phyloP scores from a whole-genome alignment of 805 yeast species.

The Ogataea saltuana region DNA sequence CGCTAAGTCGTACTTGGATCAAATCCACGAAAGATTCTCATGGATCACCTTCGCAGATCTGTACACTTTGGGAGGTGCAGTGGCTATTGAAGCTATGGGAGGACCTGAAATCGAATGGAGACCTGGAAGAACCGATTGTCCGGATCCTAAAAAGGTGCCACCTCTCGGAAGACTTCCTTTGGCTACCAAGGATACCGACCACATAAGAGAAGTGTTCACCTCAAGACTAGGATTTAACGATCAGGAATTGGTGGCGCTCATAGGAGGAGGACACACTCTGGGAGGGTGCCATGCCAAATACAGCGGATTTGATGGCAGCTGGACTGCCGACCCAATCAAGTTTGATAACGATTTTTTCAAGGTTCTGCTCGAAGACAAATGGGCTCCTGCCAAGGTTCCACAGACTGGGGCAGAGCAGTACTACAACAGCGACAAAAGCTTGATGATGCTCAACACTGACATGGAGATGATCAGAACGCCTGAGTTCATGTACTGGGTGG shows the following conservation, averaged over 20 bases:
- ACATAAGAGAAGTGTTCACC: constrained; percentile 60
- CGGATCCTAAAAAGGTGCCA: constrained; percentile 51
- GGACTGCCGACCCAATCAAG: constrained; percentile 43
- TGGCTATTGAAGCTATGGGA: constrained; percentile 73
- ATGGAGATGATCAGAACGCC: constrained; percentile 62
- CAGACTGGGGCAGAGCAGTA: constrained; percentile 44
- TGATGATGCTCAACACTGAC: constrained; percentile 90
- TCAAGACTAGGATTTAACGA: constrained; percentile 67
- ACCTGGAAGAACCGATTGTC: constrained; percentile 72
- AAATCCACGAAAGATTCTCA: constrained; percentile 56
- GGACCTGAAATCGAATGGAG: constrained; percentile 83
- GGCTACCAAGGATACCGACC: constrained; percentile 63
- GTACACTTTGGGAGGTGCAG: constrained; percentile 77
- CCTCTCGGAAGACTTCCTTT: constrained; percentile 74
- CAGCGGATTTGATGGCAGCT: constrained; percentile 51
- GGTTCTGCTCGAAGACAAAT: constrained; percentile 51
- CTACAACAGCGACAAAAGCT: constrained; percentile 37
- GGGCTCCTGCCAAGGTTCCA: constrained; percentile 40
- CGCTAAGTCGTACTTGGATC: constrained; percentile 57
- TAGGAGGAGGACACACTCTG: constrained; percentile 76
- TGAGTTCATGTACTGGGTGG: constrained; percentile 59
- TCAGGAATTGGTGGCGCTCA: constrained; percentile 69
- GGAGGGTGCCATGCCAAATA: constrained; percentile 70
- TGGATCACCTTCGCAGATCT: constrained; percentile 81
- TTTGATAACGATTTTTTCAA: constrained; percentile 47